Percentiles rank a stretch among this genome's conserved stretches.
phyloP scores from a whole-genome alignment of 306 rosid genomes.

The Luffa aegyptiaca region DNA sequence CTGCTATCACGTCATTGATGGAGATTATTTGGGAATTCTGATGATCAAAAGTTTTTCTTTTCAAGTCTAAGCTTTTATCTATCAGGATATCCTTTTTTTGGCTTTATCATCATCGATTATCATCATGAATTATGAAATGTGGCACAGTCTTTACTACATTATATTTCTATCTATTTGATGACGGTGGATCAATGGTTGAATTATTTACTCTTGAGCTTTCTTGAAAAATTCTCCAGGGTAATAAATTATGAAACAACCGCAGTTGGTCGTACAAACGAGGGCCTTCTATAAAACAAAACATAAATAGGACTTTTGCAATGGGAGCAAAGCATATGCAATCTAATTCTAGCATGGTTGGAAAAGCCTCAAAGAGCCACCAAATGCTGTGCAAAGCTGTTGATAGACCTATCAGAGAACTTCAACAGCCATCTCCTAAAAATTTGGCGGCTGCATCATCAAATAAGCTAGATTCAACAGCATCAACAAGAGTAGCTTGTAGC shows the following conservation, averaged over 20 bases:
- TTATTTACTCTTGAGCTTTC: conserved; percentile 3
- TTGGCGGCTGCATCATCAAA: conserved; percentile 13
- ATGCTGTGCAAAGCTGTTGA: conserved; percentile 9
- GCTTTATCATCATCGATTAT: background rate
- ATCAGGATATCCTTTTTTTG: background rate
- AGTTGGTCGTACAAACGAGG: background rate
- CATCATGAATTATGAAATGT: background rate
- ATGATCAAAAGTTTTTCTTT: background rate
- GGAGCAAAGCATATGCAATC: conserved; percentile 10
- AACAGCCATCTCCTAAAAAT: conserved; percentile 10
- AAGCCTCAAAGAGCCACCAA: conserved; percentile 15
- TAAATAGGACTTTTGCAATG: background rate
- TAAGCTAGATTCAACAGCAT: conserved; percentile 15
- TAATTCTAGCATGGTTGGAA: background rate
- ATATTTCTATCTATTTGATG: background rate
- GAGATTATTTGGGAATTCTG: background rate
- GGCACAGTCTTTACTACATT: background rate
- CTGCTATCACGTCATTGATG: background rate
- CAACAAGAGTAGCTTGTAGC: conserved; percentile 15
- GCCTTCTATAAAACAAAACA: background rate
- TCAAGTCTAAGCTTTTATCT: background rate
- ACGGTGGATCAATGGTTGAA: background rate
- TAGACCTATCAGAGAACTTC: conserved; percentile 13
- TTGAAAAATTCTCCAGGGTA: background rate
- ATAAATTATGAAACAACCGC: background rate